phyloP scores from a whole-genome alignment of 148 eudicot species.

The Persicaria maculosa region DNA sequence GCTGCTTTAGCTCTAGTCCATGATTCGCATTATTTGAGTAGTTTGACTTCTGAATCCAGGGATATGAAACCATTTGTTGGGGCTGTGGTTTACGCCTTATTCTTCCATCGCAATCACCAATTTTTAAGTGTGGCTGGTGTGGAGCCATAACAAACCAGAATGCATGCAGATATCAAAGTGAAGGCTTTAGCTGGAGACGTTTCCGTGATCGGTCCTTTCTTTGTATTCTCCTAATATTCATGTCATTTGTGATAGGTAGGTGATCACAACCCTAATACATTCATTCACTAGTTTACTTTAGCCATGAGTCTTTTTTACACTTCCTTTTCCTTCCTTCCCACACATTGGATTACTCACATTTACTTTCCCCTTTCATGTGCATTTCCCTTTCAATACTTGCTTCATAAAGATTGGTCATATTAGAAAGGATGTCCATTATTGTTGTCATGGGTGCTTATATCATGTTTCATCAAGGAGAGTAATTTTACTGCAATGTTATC shows the following conservation, averaged over 20 bases:
- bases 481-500: neutral
- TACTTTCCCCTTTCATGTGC: neutral
- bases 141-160: slow-evolving; percentile 87
- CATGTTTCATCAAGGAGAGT: neutral
- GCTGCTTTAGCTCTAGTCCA: neutral
- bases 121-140: slow-evolving; percentile 96
- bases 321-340: neutral
- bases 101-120: slow-evolving; percentile 67
- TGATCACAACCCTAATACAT: neutral
- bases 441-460: neutral
- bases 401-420: neutral
- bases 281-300: neutral
- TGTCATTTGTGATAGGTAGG: slow-evolving; percentile 76
- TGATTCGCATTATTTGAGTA: slow-evolving; percentile 15
- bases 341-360: neutral
- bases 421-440: neutral
- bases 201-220: slow-evolving; percentile 79
- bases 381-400: neutral
- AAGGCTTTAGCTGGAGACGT: slow-evolving; percentile 54
- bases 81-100: slow-evolving; percentile 91
- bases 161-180: slow-evolving; percentile 30
- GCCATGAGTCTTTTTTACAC: neutral
- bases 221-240: slow-evolving; percentile 46
- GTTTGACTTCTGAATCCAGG: slow-evolving; percentile 31
- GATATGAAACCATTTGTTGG: slow-evolving; percentile 76